Evolutionary conservation across 352 stramenopile species (phyloP), one percentile per base, ranked within the genome.

Genomic region (Pelagophyceae sp.): DNA sequence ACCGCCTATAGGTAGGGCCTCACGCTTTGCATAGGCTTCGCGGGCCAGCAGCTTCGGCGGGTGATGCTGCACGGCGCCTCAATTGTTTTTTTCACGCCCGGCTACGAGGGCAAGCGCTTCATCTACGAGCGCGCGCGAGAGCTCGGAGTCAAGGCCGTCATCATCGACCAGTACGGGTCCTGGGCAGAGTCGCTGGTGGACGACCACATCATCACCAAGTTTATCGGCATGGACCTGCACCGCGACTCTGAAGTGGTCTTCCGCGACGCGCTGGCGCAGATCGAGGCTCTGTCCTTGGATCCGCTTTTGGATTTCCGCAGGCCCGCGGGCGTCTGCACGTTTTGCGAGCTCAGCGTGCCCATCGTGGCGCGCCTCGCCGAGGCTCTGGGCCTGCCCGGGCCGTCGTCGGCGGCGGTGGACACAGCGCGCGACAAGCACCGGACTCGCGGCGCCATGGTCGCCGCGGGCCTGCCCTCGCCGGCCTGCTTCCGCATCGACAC

Each of bases 371-470:
- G 61, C 60, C 54, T 80, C 31, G 35, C 38, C 23, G 32, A 72
- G 32, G 11, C 37, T 3, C 70, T 80, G 58, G 54, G 67, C 65
- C 72, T 80, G 50, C 69, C 76, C 15, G 69, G 76, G 1, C 65
- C 67, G 40, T 61, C 67, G 31, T 54, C 61, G 27, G 6, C 15
- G 69, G 72, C 69, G 61, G 76, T 77, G 40, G 69, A 80, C 31
- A 38, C 64, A 25, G 76, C 76, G 3, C 76, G 72, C 35, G 76
- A 80, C 76, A 80, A 80, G 76, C 76, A 77, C 76, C 23, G 1
- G 45, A 80, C 76, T 25, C 76, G 76, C 69, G 61, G 29, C 6
- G 76, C 76, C 6, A 72, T 80, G 45, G 20, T 64, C 25, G 76
- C 72, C 20, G 76, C 76, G 1, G 40, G 40, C 25, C 32, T 80